Evolutionary conservation across 2,329 filamentous ascomycete genomes (phyloP), one percentile per base, ranked within the genome.

Genomic region (Coniochaeta ligniaria): DNA sequence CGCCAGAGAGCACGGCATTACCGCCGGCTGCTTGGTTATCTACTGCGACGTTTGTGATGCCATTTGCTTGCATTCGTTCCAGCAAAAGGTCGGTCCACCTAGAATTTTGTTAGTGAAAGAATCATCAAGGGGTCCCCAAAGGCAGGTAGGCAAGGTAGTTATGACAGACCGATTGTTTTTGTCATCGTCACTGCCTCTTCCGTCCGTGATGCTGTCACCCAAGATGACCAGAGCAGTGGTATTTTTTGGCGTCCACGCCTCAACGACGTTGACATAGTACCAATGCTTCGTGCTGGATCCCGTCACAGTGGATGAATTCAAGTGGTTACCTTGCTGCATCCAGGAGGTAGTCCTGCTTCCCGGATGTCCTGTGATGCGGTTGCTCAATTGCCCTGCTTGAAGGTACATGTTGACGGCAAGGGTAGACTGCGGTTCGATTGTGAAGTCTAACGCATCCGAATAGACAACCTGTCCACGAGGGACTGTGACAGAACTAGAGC

Each of bases 11-110:
- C 2, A 90, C 78, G 0, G 84, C 75, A 70, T 90, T 90, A n/a
- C 87, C 87, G 52, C 87, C 87, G 1, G 86, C 86, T 1, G 86
- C 87, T 71, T 89, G 83, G 73, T 90, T 89, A 63, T 80, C 76
- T 14, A 89, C 72, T 14, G 80, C 79, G 58, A 89, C 78, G 62
- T 80, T 73, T 24, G 72, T 74, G 55, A 81, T 79, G 14, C 70
- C 68, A 55, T 76, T 68, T 64, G 78, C 67, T 67, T 83, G 78
- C 75, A 87, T 72, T 60, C 77, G 76, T 14, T 74, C 73, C 31
- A 84, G 73, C 17, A 88, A 73, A 0, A 83, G 73, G 66, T 87
- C 82, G 2, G 84, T 81, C 84, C 84, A 87, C 38, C 76, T 78
- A 47, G 11, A 16, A 31, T 28, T 63, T 28, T 62, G 59, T 52